Evolutionary conservation across 2,329 filamentous ascomycete species (phyloP), one percentile per base, ranked within the genome.

Genomic region (Beauveria bassiana): DNA sequence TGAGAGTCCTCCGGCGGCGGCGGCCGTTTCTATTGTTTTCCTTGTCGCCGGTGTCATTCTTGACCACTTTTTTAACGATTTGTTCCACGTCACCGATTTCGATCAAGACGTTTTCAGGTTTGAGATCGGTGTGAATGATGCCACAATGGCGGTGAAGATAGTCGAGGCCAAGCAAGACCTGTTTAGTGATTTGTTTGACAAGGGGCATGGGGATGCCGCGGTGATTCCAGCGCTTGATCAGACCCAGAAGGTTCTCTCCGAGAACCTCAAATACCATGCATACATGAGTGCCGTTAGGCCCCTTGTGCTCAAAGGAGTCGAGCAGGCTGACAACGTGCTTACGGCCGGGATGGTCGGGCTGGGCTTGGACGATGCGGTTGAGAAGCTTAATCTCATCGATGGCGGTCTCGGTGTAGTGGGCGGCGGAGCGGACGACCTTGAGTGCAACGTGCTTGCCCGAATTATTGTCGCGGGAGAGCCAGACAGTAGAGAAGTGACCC

Each of bases 231-330:
- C 91, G 87, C 84, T 98, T 98, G 81, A 99, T 97, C 72, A 99
- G 77, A 28, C 95, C 93, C 59, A 98, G 79, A 65, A 98, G 77
- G 72, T 98, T 98, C 81, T 98, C 93, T 59, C 95, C 95, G 61
- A 99, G 77, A 3, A 99, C 95, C 75, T 99, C 95, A 70, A 99
- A 99, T 8, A 99, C 95, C 93, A 99, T 98, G 79, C 95, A 99
- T 63, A 98, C 92, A 72, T 99, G 95, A 57, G 91, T 89, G 53
- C 95, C 95, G 71, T 99, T 96, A 49, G 93, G 93, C 10, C 95
- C 95, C 75, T 96, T 96, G 78, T 98, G 95, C 73, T 97, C 93
- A 74, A 99, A 99, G 0, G 91, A 96, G 75, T 98, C 93, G 68
- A 98, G 84, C 45, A 99, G 82, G 74, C 92, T 96, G 74, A 99